Conservation (phyloP, 805 yeast genomes). For the Kuraishia cidri region DNA sequence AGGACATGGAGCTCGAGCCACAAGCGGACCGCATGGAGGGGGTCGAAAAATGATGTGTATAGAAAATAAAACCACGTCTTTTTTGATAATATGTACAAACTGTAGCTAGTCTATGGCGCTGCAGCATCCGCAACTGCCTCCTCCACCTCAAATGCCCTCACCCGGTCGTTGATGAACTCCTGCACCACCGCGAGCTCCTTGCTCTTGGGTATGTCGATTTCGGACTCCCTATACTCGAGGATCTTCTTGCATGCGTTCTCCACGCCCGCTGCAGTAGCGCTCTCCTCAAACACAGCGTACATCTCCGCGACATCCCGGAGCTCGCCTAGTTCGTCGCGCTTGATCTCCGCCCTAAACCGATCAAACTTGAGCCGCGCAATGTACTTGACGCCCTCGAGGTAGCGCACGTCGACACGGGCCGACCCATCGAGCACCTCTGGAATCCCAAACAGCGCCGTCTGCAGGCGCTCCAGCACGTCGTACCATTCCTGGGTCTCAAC, state of each 20-base stretch:
- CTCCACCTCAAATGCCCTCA: constrained; percentile 4
- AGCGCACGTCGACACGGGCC: constrained; percentile 47
- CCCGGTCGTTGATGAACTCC: constrained; percentile 21
- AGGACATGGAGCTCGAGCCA: neutral
- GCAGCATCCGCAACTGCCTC: neutral
- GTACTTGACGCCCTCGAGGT: constrained; percentile 57
- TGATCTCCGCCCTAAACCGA: constrained; percentile 21
- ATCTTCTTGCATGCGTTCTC: constrained; percentile 22
- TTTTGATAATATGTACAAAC: neutral
- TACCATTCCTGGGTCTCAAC: constrained; percentile 49
- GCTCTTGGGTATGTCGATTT: constrained; percentile 20
- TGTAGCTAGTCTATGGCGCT: neutral
- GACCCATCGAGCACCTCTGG: constrained; percentile 56
- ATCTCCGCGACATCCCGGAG: constrained; percentile 26
- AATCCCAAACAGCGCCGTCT: constrained; percentile 79
- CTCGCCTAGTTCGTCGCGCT: constrained; percentile 32
- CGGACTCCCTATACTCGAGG: constrained; percentile 21
- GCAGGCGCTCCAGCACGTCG: constrained; percentile 70
- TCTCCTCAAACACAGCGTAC: constrained; percentile 25
- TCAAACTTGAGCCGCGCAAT: constrained; percentile 59
- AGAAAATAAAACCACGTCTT: neutral
- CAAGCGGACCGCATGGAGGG: neutral
- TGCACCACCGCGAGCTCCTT: constrained; percentile 25
- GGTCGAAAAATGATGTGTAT: neutral
- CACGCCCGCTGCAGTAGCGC: constrained; percentile 23